Conservation (phyloP, 2,329 filamentous ascomycete genomes). For the Fusarium irregulare region DNA sequence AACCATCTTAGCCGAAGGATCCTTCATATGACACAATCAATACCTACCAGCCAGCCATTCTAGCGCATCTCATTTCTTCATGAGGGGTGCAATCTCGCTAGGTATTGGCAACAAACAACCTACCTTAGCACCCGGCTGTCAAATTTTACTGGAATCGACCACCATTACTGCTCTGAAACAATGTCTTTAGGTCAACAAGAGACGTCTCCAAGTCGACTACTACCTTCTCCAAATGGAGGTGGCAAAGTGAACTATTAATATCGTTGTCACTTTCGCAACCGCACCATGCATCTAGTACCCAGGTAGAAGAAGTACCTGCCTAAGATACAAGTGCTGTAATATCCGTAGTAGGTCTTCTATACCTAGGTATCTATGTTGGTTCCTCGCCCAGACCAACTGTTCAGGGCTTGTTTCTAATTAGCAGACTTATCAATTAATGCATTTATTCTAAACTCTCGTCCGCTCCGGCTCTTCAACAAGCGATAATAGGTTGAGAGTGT, state of each 20-base stretch:
- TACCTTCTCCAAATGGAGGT: neutral
- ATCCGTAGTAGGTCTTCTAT: neutral
- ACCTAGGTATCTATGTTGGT: neutral
- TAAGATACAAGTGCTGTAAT: neutral
- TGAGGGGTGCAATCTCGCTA: slow-evolving; percentile 33
- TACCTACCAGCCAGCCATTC: slow-evolving; percentile 15
- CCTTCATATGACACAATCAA: slow-evolving; percentile 24
- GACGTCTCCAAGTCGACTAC: neutral
- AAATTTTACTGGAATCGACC: neutral
- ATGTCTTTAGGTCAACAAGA: neutral
- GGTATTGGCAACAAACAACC: neutral
- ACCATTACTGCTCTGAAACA: neutral
- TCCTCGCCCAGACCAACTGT: neutral
- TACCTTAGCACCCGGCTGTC: slow-evolving; percentile 1
- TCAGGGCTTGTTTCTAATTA: neutral
- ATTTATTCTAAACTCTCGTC: neutral
- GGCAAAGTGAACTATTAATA: neutral
- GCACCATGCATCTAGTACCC: neutral
- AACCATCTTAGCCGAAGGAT: slow-evolving; percentile 24
- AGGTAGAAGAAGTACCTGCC: neutral
- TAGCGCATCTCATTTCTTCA: slow-evolving; percentile 33
- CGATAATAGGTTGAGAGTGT: neutral
- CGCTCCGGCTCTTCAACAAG: neutral
- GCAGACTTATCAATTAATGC: neutral
- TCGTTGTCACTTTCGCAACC: neutral